Percentiles rank a stretch among this genome's conserved stretches.
Conservation (phyloP, 2,329 filamentous ascomycete species). For the Penicillium polonicum region DNA sequence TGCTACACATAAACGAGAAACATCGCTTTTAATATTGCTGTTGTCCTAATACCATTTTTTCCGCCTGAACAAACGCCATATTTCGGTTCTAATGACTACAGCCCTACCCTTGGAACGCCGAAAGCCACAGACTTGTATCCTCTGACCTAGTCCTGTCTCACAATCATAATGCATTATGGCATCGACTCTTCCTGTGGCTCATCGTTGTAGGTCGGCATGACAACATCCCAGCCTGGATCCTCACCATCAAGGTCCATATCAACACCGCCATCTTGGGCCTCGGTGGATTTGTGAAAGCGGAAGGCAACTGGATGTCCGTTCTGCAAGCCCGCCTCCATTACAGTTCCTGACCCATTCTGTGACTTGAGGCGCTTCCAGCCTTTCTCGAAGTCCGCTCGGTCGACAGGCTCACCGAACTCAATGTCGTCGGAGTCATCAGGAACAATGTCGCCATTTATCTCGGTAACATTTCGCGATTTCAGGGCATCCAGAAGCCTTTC, state of each 20-base stretch:
- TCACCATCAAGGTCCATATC: constrained; percentile 30
- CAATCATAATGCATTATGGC: not conserved
- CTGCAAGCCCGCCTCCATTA: constrained; percentile 30
- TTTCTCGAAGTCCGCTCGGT: constrained; percentile 49
- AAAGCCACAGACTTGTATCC: not conserved
- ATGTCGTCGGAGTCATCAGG: constrained; percentile 45
- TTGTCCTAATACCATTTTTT: not conserved
- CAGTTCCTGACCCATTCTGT: constrained; percentile 18
- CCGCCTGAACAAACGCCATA: not conserved
- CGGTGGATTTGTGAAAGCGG: constrained; percentile 31
- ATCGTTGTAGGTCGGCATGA: constrained; percentile 37
- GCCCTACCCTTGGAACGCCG: not conserved
- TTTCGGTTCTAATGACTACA: not conserved
- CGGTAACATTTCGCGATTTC: constrained; percentile 41
- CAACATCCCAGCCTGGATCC: constrained; percentile 40
- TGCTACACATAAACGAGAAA: not conserved
- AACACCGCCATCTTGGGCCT: constrained; percentile 20
- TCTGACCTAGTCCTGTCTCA: not conserved
- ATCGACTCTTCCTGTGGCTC: constrained; percentile 26
- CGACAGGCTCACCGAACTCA: constrained; percentile 49
- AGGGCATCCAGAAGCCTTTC: constrained; percentile 59
- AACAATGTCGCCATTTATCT: constrained; percentile 40
- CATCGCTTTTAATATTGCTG: not conserved
- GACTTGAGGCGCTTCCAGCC: constrained; percentile 49
- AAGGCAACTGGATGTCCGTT: constrained; percentile 37